These are phyloP conservation scores for Pseudogymnoascus sp. DNA, from an alignment of 2,329 filamentous ascomycete species.

Conservation along the genomic window DNA sequence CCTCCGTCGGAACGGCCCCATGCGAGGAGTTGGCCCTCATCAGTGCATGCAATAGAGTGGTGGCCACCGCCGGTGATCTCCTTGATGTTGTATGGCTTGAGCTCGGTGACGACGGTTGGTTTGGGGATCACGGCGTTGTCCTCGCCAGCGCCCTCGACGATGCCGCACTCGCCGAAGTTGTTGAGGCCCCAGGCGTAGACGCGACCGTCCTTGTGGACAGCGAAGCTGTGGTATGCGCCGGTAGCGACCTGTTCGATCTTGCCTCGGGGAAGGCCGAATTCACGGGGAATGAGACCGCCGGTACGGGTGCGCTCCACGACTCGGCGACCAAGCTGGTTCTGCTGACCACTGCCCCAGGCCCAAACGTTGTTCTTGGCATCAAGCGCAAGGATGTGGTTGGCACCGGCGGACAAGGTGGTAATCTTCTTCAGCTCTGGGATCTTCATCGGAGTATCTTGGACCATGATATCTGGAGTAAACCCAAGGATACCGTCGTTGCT, in stretches of 20 bases:
- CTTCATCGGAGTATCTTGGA: constrained; percentile 33
- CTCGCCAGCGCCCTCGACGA: constrained; percentile 53
- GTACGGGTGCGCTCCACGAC: constrained; percentile 22
- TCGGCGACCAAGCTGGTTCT: constrained; percentile 57
- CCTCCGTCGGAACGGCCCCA: constrained; percentile 51
- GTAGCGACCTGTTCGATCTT: constrained; percentile 35
- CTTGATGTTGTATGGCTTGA: constrained; percentile 55
- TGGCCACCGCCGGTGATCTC: constrained; percentile 66
- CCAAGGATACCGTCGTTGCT: constrained; percentile 57
- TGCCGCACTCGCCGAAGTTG: constrained; percentile 74
- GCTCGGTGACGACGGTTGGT: constrained; percentile 56
- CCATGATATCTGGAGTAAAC: constrained; percentile 31
- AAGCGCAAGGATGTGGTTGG: constrained; percentile 52
- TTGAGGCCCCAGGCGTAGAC: constrained; percentile 82
- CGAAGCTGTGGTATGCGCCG: constrained; percentile 77
- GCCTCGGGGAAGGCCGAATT: constrained; percentile 26
- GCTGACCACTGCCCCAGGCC: constrained; percentile 58
- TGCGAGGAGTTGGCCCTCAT: constrained; percentile 47
- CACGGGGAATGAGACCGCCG: constrained; percentile 21
- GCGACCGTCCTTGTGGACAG: constrained; percentile 56
- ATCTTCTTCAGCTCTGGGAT: constrained; percentile 51
- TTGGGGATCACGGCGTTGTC: constrained; percentile 65
- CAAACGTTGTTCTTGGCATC: constrained; percentile 50
- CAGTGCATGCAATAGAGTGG: constrained; percentile 60
- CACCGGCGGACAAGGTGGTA: constrained; percentile 42